A percentile compares a stretch with the other conserved stretches of the same genome.
Conservation (phyloP, 257 asterid genomes). For the Plantago ovata region DNA sequence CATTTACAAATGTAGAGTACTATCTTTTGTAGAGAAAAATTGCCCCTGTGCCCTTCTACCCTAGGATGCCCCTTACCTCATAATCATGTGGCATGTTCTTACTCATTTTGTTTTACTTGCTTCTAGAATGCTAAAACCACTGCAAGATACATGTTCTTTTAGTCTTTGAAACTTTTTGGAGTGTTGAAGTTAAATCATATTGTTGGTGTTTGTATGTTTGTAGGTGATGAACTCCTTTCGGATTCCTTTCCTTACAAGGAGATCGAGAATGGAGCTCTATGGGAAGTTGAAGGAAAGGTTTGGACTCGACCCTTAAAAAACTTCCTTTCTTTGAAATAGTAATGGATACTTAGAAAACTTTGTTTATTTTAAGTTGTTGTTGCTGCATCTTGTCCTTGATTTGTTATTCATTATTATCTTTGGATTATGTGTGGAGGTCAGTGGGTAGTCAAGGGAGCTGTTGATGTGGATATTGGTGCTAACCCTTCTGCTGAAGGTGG, state of each 20-base stretch:
- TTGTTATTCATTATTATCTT: neutral
- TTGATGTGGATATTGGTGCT: constrained; percentile 89
- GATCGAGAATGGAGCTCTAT: constrained; percentile 56
- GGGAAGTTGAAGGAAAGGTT: constrained; percentile 96
- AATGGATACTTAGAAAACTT: too few relatives aligned
- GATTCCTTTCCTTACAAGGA: constrained; percentile 90
- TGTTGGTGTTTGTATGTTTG: neutral
- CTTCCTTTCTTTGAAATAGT: too few relatives aligned
- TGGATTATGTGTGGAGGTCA: constrained; percentile 20
- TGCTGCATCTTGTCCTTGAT: neutral
- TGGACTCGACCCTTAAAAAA: constrained; percentile 1
- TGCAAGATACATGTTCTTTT: too few relatives aligned
- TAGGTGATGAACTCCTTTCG: constrained; percentile 93
- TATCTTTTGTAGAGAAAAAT: too few relatives aligned
- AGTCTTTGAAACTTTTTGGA: neutral
- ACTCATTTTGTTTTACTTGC: too few relatives aligned
- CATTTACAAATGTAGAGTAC: too few relatives aligned
- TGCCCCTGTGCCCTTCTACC: too few relatives aligned
- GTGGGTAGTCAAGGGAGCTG: constrained; percentile 73
- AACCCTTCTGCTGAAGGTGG: constrained; percentile 91
- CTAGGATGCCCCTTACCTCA: too few relatives aligned
- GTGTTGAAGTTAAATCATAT: neutral
- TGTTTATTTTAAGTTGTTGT: neutral
- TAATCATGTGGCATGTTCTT: too few relatives aligned
- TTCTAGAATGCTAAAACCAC: too few relatives aligned